Base-by-base conservation (phyloP, 805 yeast genomes). In the Ogataea minuta region DNA sequence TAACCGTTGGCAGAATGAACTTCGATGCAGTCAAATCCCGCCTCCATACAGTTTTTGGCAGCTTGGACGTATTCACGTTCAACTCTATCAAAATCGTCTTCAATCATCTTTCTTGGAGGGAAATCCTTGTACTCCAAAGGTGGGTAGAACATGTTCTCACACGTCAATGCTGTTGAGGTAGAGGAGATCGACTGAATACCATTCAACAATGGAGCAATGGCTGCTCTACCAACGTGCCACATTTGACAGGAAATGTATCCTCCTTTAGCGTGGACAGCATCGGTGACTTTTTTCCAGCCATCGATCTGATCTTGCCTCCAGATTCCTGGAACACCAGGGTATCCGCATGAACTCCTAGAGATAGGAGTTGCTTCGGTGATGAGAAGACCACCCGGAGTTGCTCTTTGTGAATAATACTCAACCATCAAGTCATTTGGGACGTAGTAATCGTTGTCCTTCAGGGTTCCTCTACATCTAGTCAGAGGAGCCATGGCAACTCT, bases 311-410 rank as follows among this genome's bases (percentile, higher is more conserved):
- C 63, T 2, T 68, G 67, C 17, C 58, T 64, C 62, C 64, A 74
- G 34, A 77, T 66, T 43, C 77, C 79, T 13, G 81, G 78, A 9
- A 64, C 71, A 24, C 57, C 44, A n/a, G 58, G 59, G 44, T 63
- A 65, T 19, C 72, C 68, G 41, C 76, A 51, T 54, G 66, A 62
- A 66, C 59, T 34, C 2, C 61, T 48, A 11, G 76, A 63, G 19
- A 69, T 67, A 47, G 66, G 67, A 1, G 77, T 67, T 10, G 77
- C 85, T 53, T 81, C 87, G 8, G 81, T 62, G 46, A 77, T 70
- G 23, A 79, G 47, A 40, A 81, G 57, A n/a, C 83, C 69, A n/a
- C 85, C 85, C 9, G 72, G 70, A 31, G 60, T 59, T 0, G 84
- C 68, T 51, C 84, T 69, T 52, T 76, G 76, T 17, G 52, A 61